A percentile compares a stretch with the other conserved stretches of the same genome.
Evolutionary conservation across 208 protist species (phyloP).

Genomic region (Vickermania ingenoplastis): DNA sequence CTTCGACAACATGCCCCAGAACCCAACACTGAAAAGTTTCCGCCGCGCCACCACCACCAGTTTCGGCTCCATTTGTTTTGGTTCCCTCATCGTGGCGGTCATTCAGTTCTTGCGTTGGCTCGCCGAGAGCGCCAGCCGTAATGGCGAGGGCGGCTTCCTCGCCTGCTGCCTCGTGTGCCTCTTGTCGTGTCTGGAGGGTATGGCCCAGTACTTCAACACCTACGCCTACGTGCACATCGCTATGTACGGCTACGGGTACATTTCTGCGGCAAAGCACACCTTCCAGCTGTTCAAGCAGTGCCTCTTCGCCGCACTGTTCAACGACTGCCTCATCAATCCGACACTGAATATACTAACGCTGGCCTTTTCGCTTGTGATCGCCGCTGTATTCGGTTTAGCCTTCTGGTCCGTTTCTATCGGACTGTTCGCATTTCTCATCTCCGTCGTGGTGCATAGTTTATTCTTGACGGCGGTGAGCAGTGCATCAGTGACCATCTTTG

Average conservation of each 20-base stretch:
- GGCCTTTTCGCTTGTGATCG: conserved; percentile 37
- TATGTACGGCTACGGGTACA: conserved; percentile 88
- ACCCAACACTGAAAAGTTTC: conserved; percentile 63
- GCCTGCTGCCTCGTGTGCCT: conserved; percentile 26
- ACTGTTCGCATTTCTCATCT: conserved; percentile 40
- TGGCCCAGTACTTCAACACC: conserved; percentile 86
- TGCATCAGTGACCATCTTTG: conserved; percentile 78
- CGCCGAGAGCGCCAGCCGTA: conserved; percentile 14
- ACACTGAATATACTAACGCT: conserved; percentile 56
- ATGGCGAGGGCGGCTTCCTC: conserved; percentile 35
- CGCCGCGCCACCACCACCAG: conserved; percentile 69
- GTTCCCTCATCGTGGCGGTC: conserved; percentile 82
- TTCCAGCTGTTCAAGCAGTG: conserved; percentile 69
- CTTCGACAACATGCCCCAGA: conserved; percentile 40
- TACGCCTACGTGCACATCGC: conserved; percentile 91
- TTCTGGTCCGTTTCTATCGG: conserved; percentile 18
- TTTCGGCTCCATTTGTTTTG: conserved; percentile 90
- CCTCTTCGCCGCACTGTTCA: conserved; percentile 78
- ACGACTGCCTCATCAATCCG: conserved; percentile 73
- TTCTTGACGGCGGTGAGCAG: conserved; percentile 66
- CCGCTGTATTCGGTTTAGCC: conserved; percentile 27
- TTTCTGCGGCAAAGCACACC: conserved; percentile 83
- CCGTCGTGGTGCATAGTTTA: conserved; percentile 38
- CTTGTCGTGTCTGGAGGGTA: conserved; percentile 37
- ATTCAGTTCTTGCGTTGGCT: conserved; percentile 70